Evolutionary conservation across 352 stramenopile species (phyloP), one percentile per base, ranked within the genome.

Genomic region (Globisporangium splendens): DNA sequence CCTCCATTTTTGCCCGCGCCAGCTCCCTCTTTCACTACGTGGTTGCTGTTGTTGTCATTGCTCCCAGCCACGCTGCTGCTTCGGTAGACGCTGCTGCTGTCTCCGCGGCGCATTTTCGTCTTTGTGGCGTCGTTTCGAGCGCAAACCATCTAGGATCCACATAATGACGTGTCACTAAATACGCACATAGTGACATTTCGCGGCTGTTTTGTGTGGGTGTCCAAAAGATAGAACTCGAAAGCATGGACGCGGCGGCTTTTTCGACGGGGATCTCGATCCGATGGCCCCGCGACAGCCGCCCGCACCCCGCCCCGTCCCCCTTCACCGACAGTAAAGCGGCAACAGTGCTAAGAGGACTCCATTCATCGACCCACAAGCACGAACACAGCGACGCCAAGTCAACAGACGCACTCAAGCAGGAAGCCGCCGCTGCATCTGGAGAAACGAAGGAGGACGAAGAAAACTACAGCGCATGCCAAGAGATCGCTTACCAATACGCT

Each of bases 401-500:
- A 46, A n/a, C 8, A 21, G 35, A 14, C 12, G 22, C 11, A 22
- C 4, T 0, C 12, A 48, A 21, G 8, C 24, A 31, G 5, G 28
- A 6, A 35, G 28, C 3, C 28, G 28, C 28, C 7, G 28, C 3
- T 10, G 28, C 10, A 8, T 6, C 28, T 35, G 3, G 28, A 6
- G 28, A 8, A 35, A 49, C 43, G 14, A 12, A 44, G 28, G 38
- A 56, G 55, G 72, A 84, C 1, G 70, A 71, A 0, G 67, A 83
- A 56, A 61, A 50, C n/a, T 83, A 85, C 61, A 59, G 31, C 2
- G 68, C 61, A 14, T 79, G 64, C 49, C 83, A 90, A 55, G 82
- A 91, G 56, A 65, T 89, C 17, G 81, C 81, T 31, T 89, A 85
- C 46, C 77, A 84, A 35, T 86, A 83, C 49, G 76, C 74, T 0